These are phyloP conservation scores for Calocybe cyanea DNA, from an alignment of 768 basidiomycete species.

Conservation along the genomic window DNA sequence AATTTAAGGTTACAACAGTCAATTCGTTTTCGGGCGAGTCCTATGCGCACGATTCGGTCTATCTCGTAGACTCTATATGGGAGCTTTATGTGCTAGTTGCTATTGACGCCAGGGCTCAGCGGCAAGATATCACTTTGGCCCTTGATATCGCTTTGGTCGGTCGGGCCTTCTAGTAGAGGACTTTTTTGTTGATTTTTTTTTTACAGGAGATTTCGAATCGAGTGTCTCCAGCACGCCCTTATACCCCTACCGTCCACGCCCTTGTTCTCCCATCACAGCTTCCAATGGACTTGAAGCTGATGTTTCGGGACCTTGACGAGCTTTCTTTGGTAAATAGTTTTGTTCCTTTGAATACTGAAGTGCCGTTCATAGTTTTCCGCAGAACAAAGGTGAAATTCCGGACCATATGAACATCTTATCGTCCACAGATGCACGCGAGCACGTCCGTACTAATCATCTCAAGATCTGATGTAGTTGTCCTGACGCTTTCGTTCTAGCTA, in stretches of 20 bases:
- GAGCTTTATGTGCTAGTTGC: slow-evolving; percentile 79
- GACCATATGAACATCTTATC: slow-evolving; percentile 35
- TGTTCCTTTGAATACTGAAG: background rate
- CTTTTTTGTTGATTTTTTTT: background rate
- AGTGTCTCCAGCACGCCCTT: slow-evolving; percentile 56
- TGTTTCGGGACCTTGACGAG: slow-evolving; percentile 71
- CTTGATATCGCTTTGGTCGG: slow-evolving; percentile 54
- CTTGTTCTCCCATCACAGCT: slow-evolving; percentile 71
- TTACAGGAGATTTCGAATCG: slow-evolving; percentile 49
- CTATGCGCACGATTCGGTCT: slow-evolving; percentile 43
- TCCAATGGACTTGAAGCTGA: slow-evolving; percentile 64
- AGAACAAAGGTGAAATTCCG: slow-evolving; percentile 44
- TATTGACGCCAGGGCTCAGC: slow-evolving; percentile 54
- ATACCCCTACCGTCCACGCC: slow-evolving; percentile 69
- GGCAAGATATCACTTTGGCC: slow-evolving; percentile 59
- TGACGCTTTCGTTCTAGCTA: slow-evolving; percentile 35
- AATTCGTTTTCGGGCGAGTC: slow-evolving; percentile 38
- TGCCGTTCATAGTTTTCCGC: slow-evolving; percentile 10
- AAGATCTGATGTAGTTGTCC: background rate
- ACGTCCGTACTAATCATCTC: slow-evolving; percentile 42
- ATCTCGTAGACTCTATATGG: slow-evolving; percentile 73
- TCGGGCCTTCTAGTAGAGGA: slow-evolving; percentile 1
- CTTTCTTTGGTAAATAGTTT: slow-evolving; percentile 44
- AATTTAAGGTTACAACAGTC: slow-evolving; percentile 43
- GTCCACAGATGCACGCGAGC: slow-evolving; percentile 47